Evolutionary conservation across 176 grass and related monocot species (phyloP).

Genomic region (Paspalum vaginatum): DNA sequence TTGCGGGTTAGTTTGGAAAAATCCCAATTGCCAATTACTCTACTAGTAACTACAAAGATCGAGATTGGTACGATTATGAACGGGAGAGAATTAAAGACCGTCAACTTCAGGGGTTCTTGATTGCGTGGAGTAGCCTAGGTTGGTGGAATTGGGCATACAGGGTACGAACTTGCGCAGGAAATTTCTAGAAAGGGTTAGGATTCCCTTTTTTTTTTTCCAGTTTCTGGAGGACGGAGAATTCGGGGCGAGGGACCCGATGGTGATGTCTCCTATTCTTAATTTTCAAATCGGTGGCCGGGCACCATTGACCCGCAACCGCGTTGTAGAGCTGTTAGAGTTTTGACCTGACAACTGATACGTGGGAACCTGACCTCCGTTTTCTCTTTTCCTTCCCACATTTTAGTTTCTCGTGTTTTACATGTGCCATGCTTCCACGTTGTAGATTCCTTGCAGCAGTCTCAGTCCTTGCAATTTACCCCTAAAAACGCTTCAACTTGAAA

Average conservation of each 20-base stretch:
- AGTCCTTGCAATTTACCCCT: background rate
- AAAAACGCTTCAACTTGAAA: slow-evolving; percentile 25
- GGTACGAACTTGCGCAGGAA: background rate
- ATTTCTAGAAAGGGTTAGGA: slow-evolving; percentile 11
- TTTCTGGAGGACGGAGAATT: slow-evolving; percentile 1
- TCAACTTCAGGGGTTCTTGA: slow-evolving; percentile 35
- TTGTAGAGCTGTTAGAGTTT: slow-evolving; percentile 43
- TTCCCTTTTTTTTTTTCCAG: background rate
- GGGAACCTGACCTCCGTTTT: background rate
- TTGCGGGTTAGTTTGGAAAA: slow-evolving; percentile 2
- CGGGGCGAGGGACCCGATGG: slow-evolving; percentile 4
- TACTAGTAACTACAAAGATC: background rate
- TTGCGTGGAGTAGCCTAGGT: slow-evolving; percentile 5
- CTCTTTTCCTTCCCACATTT: background rate
- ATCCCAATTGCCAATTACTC: background rate
- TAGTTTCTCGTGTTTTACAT: background rate
- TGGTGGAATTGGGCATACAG: slow-evolving; percentile 2
- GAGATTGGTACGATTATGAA: slow-evolving; percentile 8
- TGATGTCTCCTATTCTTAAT: slow-evolving; percentile 29
- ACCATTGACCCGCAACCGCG: slow-evolving; percentile 32
- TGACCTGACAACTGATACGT: slow-evolving; percentile 38
- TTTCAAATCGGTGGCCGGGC: background rate
- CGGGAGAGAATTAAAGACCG: background rate
- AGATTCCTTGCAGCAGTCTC: background rate
- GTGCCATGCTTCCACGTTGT: background rate